Conservation (phyloP, 371 early-diverging fungal genomes). For the Mortierella sp. region DNA sequence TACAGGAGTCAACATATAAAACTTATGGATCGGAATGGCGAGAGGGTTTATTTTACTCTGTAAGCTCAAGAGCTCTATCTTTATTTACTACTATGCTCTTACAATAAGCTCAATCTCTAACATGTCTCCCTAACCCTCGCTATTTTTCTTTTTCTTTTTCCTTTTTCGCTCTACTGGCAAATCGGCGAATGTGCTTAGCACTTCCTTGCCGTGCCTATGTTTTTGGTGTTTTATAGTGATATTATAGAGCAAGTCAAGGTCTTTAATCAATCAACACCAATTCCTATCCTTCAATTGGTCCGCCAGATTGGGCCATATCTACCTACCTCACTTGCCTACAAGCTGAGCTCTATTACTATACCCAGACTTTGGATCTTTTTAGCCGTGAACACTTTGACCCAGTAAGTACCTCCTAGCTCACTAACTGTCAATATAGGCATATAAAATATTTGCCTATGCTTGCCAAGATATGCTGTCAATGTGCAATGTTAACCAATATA, state of each 20-base stretch:
- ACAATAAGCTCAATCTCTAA: not conserved
- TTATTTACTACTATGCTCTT: no score
- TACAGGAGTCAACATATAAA: conserved; percentile 86
- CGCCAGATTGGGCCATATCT: conserved; percentile 45
- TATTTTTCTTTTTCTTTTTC: not conserved
- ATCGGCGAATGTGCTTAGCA: conserved; percentile 73
- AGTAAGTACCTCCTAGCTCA: conserved; percentile 66
- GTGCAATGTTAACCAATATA: no score
- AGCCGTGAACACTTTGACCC: conserved; percentile 78
- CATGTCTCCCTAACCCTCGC: not conserved
- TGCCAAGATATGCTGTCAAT: no score
- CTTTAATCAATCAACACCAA: conserved; percentile 66
- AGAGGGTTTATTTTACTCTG: conserved; percentile 91
- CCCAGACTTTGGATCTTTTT: conserved; percentile 81
- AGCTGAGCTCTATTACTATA: conserved; percentile 53
- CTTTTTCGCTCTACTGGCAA: not conserved
- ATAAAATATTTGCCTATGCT: no score
- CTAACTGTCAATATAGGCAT: no score
- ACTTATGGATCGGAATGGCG: conserved; percentile 90
- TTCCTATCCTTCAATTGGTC: conserved; percentile 59
- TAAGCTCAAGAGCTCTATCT: conserved; percentile 38
- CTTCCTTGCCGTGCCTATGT: conserved; percentile 83
- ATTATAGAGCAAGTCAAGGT: conserved; percentile 64
- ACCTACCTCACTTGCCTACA: conserved; percentile 37
- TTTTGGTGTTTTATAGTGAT: conserved; percentile 77